Percentiles rank a stretch among this genome's conserved stretches.
These are phyloP conservation scores for Saturnispora mendoncae DNA, from an alignment of 805 yeast species.

Conservation along the genomic window DNA sequence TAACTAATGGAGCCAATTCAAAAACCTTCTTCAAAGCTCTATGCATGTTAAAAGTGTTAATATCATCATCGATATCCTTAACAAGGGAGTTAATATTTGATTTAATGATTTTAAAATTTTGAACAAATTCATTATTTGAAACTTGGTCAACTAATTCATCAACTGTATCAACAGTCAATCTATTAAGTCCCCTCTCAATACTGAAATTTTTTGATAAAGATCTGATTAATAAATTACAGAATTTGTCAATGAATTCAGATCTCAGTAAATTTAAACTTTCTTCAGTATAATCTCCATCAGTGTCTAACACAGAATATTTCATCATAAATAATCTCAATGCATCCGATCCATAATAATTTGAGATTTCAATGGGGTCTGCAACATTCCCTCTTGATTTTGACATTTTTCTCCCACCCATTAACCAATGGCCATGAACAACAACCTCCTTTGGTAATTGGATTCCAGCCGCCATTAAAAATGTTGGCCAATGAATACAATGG, in stretches of 20 bases:
- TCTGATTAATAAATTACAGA: conserved; percentile 71
- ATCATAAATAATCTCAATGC: conserved; percentile 65
- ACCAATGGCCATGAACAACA: conserved; percentile 92
- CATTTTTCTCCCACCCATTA: conserved; percentile 85
- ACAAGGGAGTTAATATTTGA: conserved; percentile 30
- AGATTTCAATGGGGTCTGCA: conserved; percentile 74
- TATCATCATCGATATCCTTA: conserved; percentile 33
- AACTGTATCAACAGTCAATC: conserved; percentile 19
- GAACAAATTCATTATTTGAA: conserved; percentile 13
- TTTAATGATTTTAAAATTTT: conserved; percentile 24
- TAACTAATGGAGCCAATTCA: conserved; percentile 50
- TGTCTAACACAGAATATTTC: conserved; percentile 63
- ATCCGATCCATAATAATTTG: conserved; percentile 60
- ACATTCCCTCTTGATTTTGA: conserved; percentile 89
- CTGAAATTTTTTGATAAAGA: conserved; percentile 64
- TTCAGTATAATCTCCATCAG: conserved; percentile 75
- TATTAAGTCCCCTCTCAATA: conserved; percentile 37
- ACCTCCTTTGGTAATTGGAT: conserved; percentile 62
- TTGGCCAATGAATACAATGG: conserved; percentile 93
- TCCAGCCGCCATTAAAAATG: conserved; percentile 76
- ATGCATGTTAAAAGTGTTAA: conserved; percentile 43
- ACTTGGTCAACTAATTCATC: conserved; percentile 19
- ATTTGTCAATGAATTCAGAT: conserved; percentile 67
- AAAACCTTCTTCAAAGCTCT: conserved; percentile 52
- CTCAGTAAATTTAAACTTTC: conserved; percentile 43